A percentile compares a stretch with the other conserved stretches of the same genome.
Evolutionary conservation across 805 yeast species (phyloP).

Genomic region (Wickerhamomyces silvicola): DNA sequence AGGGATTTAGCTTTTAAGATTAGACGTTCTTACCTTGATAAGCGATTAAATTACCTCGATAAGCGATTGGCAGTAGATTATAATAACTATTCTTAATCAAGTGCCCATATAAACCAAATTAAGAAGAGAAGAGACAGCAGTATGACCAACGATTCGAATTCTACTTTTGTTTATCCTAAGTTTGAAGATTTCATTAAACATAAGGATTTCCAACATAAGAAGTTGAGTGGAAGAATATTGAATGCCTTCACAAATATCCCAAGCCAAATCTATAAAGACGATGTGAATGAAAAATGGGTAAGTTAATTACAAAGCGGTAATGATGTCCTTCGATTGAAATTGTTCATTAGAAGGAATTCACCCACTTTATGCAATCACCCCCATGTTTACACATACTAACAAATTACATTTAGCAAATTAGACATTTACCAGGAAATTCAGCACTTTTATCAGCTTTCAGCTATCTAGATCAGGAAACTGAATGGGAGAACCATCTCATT

Average conservation of each 20-base stretch:
- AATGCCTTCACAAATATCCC: slow-evolving; percentile 66
- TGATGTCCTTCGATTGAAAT: too few relatives aligned
- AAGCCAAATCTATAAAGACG: slow-evolving; percentile 44
- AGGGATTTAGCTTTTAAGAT: too few relatives aligned
- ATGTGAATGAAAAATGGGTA: slow-evolving; percentile 25
- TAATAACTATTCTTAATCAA: too few relatives aligned
- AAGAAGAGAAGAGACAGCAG: not conserved
- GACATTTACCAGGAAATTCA: slow-evolving; percentile 71
- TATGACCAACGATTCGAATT: slow-evolving; percentile 1
- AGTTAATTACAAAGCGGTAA: too few relatives aligned
- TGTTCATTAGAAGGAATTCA: not conserved
- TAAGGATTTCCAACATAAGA: slow-evolving; percentile 17
- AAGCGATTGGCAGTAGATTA: too few relatives aligned
- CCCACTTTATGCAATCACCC: not conserved
- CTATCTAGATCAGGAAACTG: slow-evolving; percentile 54
- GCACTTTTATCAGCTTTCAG: slow-evolving; percentile 75
- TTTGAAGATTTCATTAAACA: slow-evolving; percentile 19
- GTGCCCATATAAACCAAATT: too few relatives aligned
- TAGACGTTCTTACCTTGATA: too few relatives aligned
- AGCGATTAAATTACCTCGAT: too few relatives aligned
- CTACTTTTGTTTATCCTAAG: slow-evolving; percentile 6
- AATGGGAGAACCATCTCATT: slow-evolving; percentile 83
- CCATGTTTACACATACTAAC: too few relatives aligned
- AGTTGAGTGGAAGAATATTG: slow-evolving; percentile 51
- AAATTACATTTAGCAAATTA: slow-evolving; percentile 43